Percentiles rank a stretch among this genome's conserved stretches.
Conservation (phyloP, 2,329 filamentous ascomycete genomes). For the Alternaria longipes region DNA sequence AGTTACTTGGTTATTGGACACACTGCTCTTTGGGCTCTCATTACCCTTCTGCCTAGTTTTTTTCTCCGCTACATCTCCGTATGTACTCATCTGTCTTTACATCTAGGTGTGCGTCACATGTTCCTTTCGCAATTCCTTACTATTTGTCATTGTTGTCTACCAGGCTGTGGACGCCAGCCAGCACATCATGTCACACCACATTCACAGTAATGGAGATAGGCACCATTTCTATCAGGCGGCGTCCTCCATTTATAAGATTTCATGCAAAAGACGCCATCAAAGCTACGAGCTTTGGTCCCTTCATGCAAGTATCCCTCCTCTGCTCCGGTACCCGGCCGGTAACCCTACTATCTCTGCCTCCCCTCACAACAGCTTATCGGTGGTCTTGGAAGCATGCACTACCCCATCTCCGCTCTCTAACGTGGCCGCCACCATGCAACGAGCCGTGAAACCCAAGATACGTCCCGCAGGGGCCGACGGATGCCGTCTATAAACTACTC, state of each 20-base stretch:
- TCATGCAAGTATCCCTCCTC: constrained; percentile 1
- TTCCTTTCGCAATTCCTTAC: not conserved
- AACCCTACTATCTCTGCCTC: not conserved
- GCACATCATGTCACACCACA: constrained; percentile 7
- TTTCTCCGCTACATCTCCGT: not conserved
- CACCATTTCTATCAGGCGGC: not conserved
- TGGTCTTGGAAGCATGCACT: not conserved
- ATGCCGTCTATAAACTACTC: not conserved
- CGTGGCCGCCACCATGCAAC: constrained; percentile 10
- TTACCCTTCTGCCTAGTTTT: not conserved
- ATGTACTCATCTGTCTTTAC: not conserved
- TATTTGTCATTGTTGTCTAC: not conserved
- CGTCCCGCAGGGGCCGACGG: not conserved
- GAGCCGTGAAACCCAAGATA: not conserved
- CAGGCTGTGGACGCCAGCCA: not conserved
- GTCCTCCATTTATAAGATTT: not conserved
- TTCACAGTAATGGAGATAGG: not conserved
- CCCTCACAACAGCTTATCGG: not conserved
- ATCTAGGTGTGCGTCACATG: not conserved
- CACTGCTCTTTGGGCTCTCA: not conserved
- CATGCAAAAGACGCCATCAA: not conserved
- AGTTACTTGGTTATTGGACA: too few species aligned
- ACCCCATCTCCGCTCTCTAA: constrained; percentile 2
- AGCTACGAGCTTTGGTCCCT: not conserved
- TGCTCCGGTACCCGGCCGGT: not conserved